phyloP scores from a whole-genome alignment of 2,329 filamentous ascomycete species.

The Aspergillus terreus region DNA sequence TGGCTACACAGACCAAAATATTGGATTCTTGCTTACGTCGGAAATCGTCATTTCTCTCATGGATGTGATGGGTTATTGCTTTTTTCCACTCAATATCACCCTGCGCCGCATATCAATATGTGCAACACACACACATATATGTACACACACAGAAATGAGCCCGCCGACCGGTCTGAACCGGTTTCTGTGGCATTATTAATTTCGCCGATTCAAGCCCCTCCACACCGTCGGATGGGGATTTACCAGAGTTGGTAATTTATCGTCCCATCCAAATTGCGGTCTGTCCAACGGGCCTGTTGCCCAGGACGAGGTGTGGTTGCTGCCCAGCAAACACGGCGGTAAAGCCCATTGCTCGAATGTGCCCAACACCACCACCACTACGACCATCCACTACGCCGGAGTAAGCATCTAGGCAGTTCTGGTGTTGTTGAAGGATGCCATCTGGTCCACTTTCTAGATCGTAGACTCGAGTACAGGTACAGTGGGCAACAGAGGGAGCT shows the following conservation, averaged over 20 bases:
- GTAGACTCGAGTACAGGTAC: not conserved
- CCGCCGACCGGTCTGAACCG: not conserved
- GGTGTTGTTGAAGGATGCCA: too few relatives aligned
- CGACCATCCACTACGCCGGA: too few relatives aligned
- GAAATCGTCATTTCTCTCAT: too few relatives aligned
- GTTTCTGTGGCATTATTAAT: not conserved
- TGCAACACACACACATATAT: not conserved
- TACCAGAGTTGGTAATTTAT: too few relatives aligned
- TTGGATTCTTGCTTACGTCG: too few relatives aligned
- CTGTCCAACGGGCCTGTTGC: conserved; percentile 11
- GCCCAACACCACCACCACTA: conserved; percentile 18
- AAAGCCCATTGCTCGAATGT: conserved; percentile 27
- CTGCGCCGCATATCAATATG: not conserved
- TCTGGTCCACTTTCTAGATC: conserved; percentile 7
- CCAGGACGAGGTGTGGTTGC: conserved; percentile 21
- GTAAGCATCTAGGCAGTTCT: too few relatives aligned
- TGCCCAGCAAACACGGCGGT: conserved; percentile 33
- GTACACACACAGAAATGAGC: not conserved
- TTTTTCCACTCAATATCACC: not conserved
- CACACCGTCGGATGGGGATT: too few relatives aligned
- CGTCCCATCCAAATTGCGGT: conserved; percentile 14
- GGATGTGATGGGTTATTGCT: not conserved
- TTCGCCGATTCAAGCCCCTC: not conserved
- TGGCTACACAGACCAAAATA: too few relatives aligned
- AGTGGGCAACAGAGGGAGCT: conserved; percentile 1